Evolutionary conservation across 805 yeast genomes (phyloP).

Genomic region (Schizosaccharomyces osmophilus): DNA sequence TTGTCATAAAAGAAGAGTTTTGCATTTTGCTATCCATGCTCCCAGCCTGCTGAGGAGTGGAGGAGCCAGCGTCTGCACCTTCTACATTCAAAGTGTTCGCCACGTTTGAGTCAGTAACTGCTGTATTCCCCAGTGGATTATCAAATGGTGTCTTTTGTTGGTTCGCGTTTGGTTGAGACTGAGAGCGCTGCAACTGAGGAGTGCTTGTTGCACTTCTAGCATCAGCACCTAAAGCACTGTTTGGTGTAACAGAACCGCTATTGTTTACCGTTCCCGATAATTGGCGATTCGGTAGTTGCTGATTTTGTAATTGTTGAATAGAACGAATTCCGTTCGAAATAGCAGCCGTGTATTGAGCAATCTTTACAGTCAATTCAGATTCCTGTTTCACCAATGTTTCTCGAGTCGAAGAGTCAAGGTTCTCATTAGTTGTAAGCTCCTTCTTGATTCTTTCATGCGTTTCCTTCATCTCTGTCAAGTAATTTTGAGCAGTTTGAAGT

Average conservation of each 20-base stretch:
- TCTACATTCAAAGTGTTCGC: background rate
- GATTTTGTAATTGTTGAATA: background rate
- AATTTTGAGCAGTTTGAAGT: background rate
- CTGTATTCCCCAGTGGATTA: background rate
- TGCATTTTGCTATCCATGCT: background rate
- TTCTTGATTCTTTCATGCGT: background rate
- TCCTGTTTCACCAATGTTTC: background rate
- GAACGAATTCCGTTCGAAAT: background rate
- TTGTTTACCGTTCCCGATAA: background rate
- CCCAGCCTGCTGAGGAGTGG: background rate
- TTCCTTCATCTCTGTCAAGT: background rate
- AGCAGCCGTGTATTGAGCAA: background rate
- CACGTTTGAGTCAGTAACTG: background rate
- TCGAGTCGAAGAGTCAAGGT: background rate
- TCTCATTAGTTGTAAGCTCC: background rate
- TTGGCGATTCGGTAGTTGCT: background rate
- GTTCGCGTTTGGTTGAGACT: background rate
- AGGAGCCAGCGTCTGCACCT: background rate
- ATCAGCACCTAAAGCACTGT: background rate
- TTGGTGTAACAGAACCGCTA: background rate
- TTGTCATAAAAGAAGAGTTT: background rate
- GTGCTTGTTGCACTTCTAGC: background rate
- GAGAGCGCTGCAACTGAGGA: background rate
- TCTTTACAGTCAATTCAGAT: background rate
- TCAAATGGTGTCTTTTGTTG: background rate